These are phyloP conservation scores for Amoebophrya sp. DNA, from an alignment of 169 alveolate genomes.

Conservation along the genomic window DNA sequence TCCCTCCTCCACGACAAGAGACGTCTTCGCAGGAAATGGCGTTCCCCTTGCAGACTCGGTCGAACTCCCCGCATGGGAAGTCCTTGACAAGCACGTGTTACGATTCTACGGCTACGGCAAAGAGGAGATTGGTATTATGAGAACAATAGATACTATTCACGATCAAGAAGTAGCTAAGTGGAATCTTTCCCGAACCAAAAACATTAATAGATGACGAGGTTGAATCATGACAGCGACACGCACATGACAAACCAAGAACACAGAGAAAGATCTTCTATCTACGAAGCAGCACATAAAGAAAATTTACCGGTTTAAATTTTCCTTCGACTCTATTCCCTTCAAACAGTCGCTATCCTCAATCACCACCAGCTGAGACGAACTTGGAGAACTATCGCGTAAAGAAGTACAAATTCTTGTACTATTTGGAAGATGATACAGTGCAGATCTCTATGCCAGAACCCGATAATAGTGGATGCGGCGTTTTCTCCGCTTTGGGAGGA, in stretches of 20 bases:
- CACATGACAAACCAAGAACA: neutral
- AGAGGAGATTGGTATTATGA: conserved; percentile 58
- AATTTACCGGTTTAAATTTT: no score
- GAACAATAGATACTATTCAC: no score
- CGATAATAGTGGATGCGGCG: conserved; percentile 58
- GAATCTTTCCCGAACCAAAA: no score
- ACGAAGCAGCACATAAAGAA: neutral
- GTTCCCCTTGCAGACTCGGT: no score
- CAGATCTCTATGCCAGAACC: conserved; percentile 59
- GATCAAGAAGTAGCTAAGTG: no score
- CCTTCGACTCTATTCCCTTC: no score
- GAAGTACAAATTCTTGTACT: conserved; percentile 58
- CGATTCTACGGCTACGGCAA: conserved; percentile 65
- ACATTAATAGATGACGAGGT: no score
- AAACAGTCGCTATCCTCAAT: no score
- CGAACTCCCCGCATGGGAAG: conserved; percentile 46
- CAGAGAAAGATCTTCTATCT: neutral
- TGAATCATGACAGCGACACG: no score
- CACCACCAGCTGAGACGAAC: conserved; percentile 58
- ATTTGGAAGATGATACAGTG: conserved; percentile 63
- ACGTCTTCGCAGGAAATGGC: no score
- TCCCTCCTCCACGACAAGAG: neutral
- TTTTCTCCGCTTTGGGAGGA: conserved; percentile 52
- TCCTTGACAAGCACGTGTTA: conserved; percentile 50
- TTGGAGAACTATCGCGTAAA: conserved; percentile 67